Evolutionary conservation across 805 yeast genomes (phyloP), one percentile per base, ranked within the genome.

Genomic region (Kluyveromyces lactis): DNA sequence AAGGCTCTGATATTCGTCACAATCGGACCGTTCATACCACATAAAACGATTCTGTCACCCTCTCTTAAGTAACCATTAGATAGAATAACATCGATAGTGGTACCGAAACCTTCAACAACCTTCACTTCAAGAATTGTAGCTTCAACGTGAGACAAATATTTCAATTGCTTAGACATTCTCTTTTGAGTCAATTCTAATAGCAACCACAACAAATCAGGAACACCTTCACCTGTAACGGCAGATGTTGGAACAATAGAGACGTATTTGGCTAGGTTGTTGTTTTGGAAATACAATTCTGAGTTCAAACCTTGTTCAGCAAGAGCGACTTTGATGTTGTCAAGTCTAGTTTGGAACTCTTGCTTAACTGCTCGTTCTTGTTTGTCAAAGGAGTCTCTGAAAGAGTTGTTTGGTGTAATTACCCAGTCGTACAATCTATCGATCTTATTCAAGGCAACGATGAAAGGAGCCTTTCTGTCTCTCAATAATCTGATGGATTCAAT

Each of bases 151-250:
- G 97, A 80, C 49, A 92, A 71, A 71, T 92, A 92, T 90, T 86
- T 90, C 68, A 92, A 80, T 72, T 90, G 97, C 65, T 89, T 89
- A 49, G 96, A 85, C 99, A 92, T 92, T 71, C 98, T 83, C 79
- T 86, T 84, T 69, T 92, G 97, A 12, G 98, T 92, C 56, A 92
- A 76, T 66, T 92, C 97, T 54, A 92, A 74, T 58, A 92, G 71
- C 64, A 92, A 75, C 90, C 96, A 87, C 58, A 92, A 77, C 69
- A 92, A 74, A 77, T 92, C 99, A 37, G 99, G 98, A 53, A 92
- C 94, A 84, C 99, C 99, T 69, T 92, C 99, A 64, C 99, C 99
- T 11, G 97, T 89, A 33, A 89, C 94, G 41, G 99, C 99, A 46
- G 97, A 90, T 15, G 99, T 92, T 53, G 99, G 98, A 33, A 92